Evolutionary conservation across 495 filamentous ascomycete species (phyloP), one percentile per base, ranked within the genome.

Genomic region (Rhizodiscina lignyota): DNA sequence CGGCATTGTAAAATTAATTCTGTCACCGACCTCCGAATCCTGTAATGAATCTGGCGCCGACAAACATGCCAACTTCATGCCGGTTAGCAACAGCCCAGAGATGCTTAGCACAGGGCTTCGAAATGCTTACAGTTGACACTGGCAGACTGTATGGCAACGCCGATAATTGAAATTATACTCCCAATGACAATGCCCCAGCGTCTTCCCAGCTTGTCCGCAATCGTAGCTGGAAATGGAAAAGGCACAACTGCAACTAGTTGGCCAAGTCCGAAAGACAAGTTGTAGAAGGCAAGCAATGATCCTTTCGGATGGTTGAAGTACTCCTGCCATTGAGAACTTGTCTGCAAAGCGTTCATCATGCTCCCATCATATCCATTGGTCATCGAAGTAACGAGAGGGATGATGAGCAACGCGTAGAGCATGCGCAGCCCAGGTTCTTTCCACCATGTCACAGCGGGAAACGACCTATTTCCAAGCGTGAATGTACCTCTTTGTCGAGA

Each of bases 11-110:
- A n/a, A n/a, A n/a, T n/a, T n/a, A n/a, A n/a, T n/a, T n/a, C n/a
- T n/a, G n/a, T n/a, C n/a, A n/a, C n/a, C n/a, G n/a, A n/a, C n/a
- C 66, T 38, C 68, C 67, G 42, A 74, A 64, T 33, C 74, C 74
- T 32, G 77, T 57, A 27, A 48, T 32, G 34, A 48, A 52, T 34
- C 54, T 48, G 32, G 40, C 44, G 12, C 40, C 44, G 29, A 47
- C 27, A 32, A 66, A 43, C 51, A 45, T 56, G 22, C 68, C 43
- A 72, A 70, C 63, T 79, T 74, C 47, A 79, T 63, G n/a, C 72
- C 69, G n/a, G n/a, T n/a, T n/a, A n/a, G n/a, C n/a, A n/a, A n/a
- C n/a, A n/a, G n/a, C n/a, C n/a, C n/a, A n/a, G n/a, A n/a, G n/a
- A n/a, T n/a, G n/a, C n/a, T n/a, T n/a, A n/a, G n/a, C n/a, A n/a